Conservation (phyloP, 1,284 basidiomycete species). For the Melanopsichium pennsylvanicum region DNA sequence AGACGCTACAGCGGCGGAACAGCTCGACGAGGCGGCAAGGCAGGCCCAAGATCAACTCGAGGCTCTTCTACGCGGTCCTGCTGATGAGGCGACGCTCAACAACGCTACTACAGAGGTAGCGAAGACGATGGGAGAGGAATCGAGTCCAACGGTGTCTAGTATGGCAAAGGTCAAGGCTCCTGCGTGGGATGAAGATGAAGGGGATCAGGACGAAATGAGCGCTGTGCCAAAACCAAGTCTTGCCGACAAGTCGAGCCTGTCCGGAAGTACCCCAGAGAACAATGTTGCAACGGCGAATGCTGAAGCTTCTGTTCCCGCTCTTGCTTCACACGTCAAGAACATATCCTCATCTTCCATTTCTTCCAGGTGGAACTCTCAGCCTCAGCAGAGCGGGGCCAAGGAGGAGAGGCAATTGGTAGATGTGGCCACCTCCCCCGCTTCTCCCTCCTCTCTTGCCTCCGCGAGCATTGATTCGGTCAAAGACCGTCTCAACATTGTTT, state of each 20-base stretch:
- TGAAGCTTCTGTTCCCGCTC: neutral
- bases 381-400: neutral
- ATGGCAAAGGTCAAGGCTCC: conserved; percentile 29
- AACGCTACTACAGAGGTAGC: no score
- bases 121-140: neutral
- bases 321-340: neutral
- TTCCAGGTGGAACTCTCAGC: neutral
- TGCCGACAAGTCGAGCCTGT: neutral
- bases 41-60: conserved; percentile 37
- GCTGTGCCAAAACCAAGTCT: conserved; percentile 32
- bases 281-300: neutral
- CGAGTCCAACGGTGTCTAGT: neutral
- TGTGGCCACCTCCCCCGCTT: conserved; percentile 6
- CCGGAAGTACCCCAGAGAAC: neutral
- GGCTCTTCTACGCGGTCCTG: conserved; percentile 32
- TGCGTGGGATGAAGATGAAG: conserved; percentile 56
- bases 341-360: neutral
- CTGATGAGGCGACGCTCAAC: neutral
- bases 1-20: conserved; percentile 24
- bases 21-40: conserved; percentile 32
- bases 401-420: conserved; percentile 14
- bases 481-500: conserved; percentile 1
- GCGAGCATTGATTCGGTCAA: conserved; percentile 5
- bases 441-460: neutral
- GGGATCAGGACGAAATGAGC: conserved; percentile 41